Evolutionary conservation across 139 green algal species (phyloP).

Genomic region (Penium margaritaceum): DNA sequence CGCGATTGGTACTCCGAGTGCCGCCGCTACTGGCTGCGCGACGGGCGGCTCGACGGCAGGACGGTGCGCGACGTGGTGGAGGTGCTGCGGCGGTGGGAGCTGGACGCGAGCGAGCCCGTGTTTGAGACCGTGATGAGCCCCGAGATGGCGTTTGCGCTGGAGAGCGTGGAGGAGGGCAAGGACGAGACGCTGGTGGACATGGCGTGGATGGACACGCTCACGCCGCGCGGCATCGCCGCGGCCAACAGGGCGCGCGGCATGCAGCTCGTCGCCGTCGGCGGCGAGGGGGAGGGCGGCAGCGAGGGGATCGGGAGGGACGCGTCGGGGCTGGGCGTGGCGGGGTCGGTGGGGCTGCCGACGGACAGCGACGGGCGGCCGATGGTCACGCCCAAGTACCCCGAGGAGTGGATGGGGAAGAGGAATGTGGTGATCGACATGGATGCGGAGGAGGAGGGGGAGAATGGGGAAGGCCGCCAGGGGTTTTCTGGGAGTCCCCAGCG

Average conservation of each 20-base stretch:
- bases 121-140: not conserved
- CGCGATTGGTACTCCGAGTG: not conserved
- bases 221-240: not conserved
- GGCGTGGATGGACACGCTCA: not conserved
- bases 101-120: not conserved
- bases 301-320: no score
- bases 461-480: not conserved
- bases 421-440: conserved; percentile 1
- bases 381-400: not conserved
- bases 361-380: not conserved
- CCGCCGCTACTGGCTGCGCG: conserved; percentile 7
- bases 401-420: not conserved
- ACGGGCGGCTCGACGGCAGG: not conserved
- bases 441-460: not conserved
- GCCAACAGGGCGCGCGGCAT: not conserved
- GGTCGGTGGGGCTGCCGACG: not conserved
- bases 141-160: not conserved
- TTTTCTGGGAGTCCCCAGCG: no score
- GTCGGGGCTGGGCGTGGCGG: no score
- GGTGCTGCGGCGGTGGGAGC: conserved; percentile 1
- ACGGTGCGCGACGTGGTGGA: not conserved
- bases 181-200: conserved; percentile 1
- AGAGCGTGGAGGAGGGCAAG: not conserved
- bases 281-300: no score
- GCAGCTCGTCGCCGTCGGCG: no score